A percentile compares a stretch with the other conserved stretches of the same genome.
Evolutionary conservation across 2,329 filamentous ascomycete species (phyloP).

Genomic region (Calonectria pseudoturangicola): DNA sequence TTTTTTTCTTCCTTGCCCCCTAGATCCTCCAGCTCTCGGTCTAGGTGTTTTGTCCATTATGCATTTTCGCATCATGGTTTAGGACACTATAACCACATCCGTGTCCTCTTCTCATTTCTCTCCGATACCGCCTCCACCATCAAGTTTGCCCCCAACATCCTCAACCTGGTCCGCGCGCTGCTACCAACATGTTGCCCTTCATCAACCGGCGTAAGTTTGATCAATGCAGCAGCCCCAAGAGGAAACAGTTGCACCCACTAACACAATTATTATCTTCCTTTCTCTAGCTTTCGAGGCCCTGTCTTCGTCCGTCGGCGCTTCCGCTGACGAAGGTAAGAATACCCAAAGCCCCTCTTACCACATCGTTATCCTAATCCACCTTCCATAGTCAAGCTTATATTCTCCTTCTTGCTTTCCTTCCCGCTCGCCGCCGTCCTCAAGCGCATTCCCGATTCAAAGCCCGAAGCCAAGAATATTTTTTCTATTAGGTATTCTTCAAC

Average conservation of each 20-base stretch:
- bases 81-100: not conserved
- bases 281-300: constrained; percentile 59
- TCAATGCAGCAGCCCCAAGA: not conserved
- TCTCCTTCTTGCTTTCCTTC: constrained; percentile 93
- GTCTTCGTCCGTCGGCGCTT: constrained; percentile 57
- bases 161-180: constrained; percentile 22
- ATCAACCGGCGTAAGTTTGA: constrained; percentile 51
- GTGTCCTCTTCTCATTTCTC: not conserved
- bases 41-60: not conserved
- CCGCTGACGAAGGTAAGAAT: constrained; percentile 61
- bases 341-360: not conserved
- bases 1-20: not conserved
- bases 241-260: not conserved
- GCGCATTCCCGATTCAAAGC: constrained; percentile 88
- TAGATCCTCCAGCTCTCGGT: not conserved
- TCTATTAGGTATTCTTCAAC: constrained; percentile 79
- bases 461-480: constrained; percentile 91
- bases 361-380: constrained; percentile 42
- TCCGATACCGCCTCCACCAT: not conserved
- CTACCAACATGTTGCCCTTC: constrained; percentile 45
- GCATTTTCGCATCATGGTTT: constrained; percentile 21
- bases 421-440: constrained; percentile 93
- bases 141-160: constrained; percentile 28
- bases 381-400: constrained; percentile 89
- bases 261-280: not conserved